Base-by-base conservation (phyloP, 139 green algal species). In the Tetraselmis chui region DNA sequence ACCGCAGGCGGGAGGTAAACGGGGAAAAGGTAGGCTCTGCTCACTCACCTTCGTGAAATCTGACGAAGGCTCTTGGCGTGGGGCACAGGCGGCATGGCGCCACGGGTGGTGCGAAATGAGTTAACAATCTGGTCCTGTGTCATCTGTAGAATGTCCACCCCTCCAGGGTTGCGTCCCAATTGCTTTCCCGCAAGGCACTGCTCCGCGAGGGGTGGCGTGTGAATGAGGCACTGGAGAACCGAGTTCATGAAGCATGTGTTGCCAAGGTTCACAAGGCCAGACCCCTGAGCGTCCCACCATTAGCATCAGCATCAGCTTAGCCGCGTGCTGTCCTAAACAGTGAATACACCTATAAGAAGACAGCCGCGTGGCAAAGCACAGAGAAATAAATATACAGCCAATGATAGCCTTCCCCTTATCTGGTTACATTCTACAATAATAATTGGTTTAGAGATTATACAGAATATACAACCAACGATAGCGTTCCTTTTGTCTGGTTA, bases 181-280 rank as follows among this genome's bases (percentile, higher is more conserved):
- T 76, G 79, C 76, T 30, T 28, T 1, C 29, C 30, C 31, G 74
- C 31, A 2, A 97, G 86, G 81, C 94, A 91, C 29, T 92, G 89
- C 84, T 97, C 87, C 5, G 93, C 94, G 77, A 98, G 83, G 22
- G 94, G 93, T 1, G 94, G 88, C 23, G 94, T 98, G 89, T 99
- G 93, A 27, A 92, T 93, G 1, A 99, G 89, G 81, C 91, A 97
- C 87, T 99, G 95, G 80, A 99, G 88, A 30, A 98, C 96, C 29
- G 87, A 89, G 86, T 99, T 99, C 91, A 99, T 95, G 89, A 98
- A 99, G 87, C 96, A 99, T 0, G 96, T 99, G 91, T 98, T 99
- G 80, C 96, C 96, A 32, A 98, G 89, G 86, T 99, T 99, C 45
- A 93, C 80, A 28, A 98, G 88, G 0, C 96, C 96, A 28, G 91